Conservation (phyloP, 164 flowering plant genomes). For the Sextonia rubra region DNA sequence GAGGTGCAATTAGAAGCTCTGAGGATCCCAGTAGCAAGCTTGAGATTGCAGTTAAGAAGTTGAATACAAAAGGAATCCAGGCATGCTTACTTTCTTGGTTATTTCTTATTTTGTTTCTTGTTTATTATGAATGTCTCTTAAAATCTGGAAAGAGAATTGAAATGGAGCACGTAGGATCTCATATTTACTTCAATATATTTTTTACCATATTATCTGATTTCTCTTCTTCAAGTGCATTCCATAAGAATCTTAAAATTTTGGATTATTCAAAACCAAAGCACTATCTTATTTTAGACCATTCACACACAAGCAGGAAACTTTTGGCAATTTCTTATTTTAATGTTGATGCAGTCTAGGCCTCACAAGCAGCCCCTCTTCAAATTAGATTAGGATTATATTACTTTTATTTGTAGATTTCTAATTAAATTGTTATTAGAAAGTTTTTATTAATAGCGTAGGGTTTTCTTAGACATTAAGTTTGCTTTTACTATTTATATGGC, state of each 20-base stretch:
- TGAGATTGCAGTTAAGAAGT: slow-evolving; percentile 76
- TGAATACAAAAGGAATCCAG: slow-evolving; percentile 79
- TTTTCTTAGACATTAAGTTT: too few relatives aligned
- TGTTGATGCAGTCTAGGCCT: too few relatives aligned
- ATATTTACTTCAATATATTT: background rate
- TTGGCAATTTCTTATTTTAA: background rate
- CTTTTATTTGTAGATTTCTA: too few relatives aligned
- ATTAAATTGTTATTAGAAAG: too few relatives aligned
- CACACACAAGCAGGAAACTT: too few relatives aligned
- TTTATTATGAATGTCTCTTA: background rate
- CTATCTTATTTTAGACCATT: background rate
- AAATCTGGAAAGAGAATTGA: too few relatives aligned
- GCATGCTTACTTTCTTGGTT: slow-evolving; percentile 25
- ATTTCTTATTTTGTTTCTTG: background rate
- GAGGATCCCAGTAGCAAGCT: slow-evolving; percentile 47
- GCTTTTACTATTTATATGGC: too few relatives aligned
- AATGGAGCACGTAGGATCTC: background rate
- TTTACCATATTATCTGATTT: background rate
- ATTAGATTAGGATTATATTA: too few relatives aligned
- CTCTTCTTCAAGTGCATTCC: background rate
- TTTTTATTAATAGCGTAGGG: too few relatives aligned
- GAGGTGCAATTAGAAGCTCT: slow-evolving; percentile 46
- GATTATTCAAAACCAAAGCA: background rate
- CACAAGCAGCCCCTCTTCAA: too few relatives aligned
- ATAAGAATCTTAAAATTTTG: background rate